Evolutionary conservation across 1,284 basidiomycete genomes (phyloP), one percentile per base, ranked within the genome.

Genomic region (Ustilago nuda): DNA sequence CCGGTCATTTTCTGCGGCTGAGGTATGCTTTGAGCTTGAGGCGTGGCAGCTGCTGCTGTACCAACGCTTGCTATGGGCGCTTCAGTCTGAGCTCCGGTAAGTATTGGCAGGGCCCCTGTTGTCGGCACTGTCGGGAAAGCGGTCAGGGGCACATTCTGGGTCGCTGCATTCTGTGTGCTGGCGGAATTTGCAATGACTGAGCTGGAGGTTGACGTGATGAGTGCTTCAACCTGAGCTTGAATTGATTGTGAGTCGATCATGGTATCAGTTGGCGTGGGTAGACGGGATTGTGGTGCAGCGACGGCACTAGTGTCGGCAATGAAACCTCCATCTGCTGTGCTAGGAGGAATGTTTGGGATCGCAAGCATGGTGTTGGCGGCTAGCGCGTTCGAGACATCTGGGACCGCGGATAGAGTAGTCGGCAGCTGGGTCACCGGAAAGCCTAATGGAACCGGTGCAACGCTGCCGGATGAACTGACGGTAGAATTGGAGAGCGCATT

Each of bases 221-320:
- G 53, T 3, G 74, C 74, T 46, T 72, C 69, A 7, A 76, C 59
- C 17, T 76, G 74, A 2, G 74, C 74, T 41, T 76, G 74, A 19
- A 76, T 72, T 30, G 62, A 51, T 23, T 66, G 74, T 1, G 74
- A 60, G 36, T 76, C 70, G 32, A 76, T 53, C 57, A 66, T 66
- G 6, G 45, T 19, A n/a, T 43, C 60, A 6, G 59, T 27, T 2
- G 61, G 15, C n/a, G 43, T 9, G 3, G 56, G 19, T n/a, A 55
- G 33, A 30, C 33, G 43, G 8, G 57, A n/a, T 7, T 50, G 68
- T 32, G 54, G 23, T 9, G 57, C 30, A 17, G 56, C 32, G 9
- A 41, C 39, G 41, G 46, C 45, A 17, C 35, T 27, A 12, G 56
- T 12, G 15, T 50, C 30, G 3, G 48, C 17, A 7, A 19, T 45